These are phyloP conservation scores for Arabidopsis thaliana DNA, from an alignment of 345 rosid species.

Conservation along the genomic window DNA sequence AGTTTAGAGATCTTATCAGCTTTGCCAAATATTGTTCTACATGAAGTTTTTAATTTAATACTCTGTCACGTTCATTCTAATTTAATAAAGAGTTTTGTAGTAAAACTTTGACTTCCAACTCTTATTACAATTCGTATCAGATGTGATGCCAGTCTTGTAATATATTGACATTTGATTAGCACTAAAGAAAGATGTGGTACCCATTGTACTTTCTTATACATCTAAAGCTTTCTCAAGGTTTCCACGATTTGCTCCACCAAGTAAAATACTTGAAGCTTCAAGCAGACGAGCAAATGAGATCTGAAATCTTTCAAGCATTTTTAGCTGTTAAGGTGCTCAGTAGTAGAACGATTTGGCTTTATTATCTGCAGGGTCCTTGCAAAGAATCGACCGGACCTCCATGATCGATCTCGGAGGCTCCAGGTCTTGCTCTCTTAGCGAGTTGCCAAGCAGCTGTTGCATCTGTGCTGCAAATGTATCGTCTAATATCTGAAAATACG, in stretches of 20 bases:
- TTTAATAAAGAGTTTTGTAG: neutral
- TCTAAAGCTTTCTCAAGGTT: constrained; percentile 35
- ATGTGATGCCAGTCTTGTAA: constrained; percentile 15
- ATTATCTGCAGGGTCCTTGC: constrained; percentile 79
- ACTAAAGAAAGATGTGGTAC: constrained; percentile 20
- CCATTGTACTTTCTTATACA: constrained; percentile 29
- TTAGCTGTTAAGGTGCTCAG: constrained; percentile 32
- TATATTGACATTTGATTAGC: constrained; percentile 8
- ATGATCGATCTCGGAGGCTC: constrained; percentile 91
- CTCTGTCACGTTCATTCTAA: neutral
- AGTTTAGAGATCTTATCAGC: neutral
- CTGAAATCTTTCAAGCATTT: constrained; percentile 19
- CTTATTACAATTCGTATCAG: constrained; percentile 4
- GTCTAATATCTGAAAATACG: constrained; percentile 71
- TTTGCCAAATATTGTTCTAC: neutral
- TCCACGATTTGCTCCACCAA: constrained; percentile 33
- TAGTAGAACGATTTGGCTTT: constrained; percentile 72
- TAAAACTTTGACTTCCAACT: constrained; percentile 6
- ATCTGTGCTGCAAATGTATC: constrained; percentile 94
- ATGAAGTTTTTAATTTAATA: neutral
- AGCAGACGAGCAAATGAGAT: constrained; percentile 44
- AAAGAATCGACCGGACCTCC: constrained; percentile 92
- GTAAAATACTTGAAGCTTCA: constrained; percentile 44
- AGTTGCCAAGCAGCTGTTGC: constrained; percentile 91
- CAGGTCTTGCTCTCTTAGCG: constrained; percentile 79